Conservation (phyloP, 768 basidiomycete species). For the Collybiopsis luxurians region DNA sequence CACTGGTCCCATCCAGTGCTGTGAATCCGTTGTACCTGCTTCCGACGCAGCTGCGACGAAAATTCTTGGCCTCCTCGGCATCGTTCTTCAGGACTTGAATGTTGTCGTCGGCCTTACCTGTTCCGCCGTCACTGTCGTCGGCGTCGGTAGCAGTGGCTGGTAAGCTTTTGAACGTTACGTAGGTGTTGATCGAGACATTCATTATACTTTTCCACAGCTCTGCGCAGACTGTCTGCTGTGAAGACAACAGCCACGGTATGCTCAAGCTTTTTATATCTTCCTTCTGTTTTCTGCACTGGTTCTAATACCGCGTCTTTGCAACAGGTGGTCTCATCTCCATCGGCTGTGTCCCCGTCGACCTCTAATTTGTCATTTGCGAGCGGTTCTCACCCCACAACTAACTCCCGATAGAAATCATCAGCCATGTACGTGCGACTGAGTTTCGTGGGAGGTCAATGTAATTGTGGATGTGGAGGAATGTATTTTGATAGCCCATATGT, state of each 20-base stretch:
- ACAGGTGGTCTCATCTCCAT: neutral
- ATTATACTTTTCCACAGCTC: neutral
- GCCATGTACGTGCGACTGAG: too few relatives aligned
- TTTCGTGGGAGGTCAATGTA: too few relatives aligned
- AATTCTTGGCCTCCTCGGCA: neutral
- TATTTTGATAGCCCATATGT: too few relatives aligned
- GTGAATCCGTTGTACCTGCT: slow-evolving; percentile 8
- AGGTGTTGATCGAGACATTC: neutral
- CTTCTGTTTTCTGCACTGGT: too few relatives aligned
- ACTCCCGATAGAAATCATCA: too few relatives aligned
- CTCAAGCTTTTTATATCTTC: too few relatives aligned
- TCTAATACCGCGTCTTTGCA: neutral
- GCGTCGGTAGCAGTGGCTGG: neutral
- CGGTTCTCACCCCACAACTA: too few relatives aligned
- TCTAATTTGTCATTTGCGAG: too few relatives aligned
- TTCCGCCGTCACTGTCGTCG: neutral
- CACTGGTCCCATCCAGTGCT: slow-evolving; percentile 17
- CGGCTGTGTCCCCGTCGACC: neutral
- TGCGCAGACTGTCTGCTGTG: neutral
- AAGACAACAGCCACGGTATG: slow-evolving; percentile 1
- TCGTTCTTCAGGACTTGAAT: neutral
- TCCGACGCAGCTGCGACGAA: neutral
- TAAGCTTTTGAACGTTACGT: neutral
- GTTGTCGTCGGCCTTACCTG: slow-evolving; percentile 3
- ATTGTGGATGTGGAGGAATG: too few relatives aligned